phyloP scores from a whole-genome alignment of 495 filamentous ascomycete genomes.

The Penicillium ucsense region DNA sequence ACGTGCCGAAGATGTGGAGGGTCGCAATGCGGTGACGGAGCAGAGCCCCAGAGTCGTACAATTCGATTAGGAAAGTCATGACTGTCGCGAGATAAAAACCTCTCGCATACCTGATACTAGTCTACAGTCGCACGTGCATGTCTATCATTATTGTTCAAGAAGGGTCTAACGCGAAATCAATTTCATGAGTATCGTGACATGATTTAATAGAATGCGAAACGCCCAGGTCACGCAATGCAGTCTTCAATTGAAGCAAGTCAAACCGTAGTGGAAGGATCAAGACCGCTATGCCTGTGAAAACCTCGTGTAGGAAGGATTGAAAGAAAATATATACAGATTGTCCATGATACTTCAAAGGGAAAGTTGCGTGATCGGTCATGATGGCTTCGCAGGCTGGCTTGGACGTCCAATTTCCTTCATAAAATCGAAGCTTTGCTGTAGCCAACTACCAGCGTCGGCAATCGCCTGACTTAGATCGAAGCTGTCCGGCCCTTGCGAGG shows the following conservation, averaged over 20 bases:
- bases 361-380: not conserved
- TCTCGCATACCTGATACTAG: too few species aligned
- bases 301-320: not conserved
- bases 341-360: not conserved
- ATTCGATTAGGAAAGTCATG: not conserved
- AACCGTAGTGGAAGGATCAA: not conserved
- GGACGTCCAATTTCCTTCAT: conserved; percentile 17
- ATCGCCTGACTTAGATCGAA: conserved; percentile 37
- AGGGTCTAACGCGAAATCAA: too few species aligned
- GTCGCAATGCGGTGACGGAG: not conserved
- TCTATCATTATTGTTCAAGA: too few species aligned
- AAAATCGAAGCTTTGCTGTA: conserved; percentile 35
- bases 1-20: not conserved
- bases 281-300: not conserved
- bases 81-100: too few species aligned
- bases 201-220: too few species aligned
- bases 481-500: conserved; percentile 15
- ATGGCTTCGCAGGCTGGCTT: conserved; percentile 2
- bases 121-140: too few species aligned
- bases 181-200: too few species aligned
- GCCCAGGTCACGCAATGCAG: too few species aligned
- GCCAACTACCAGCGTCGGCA: conserved; percentile 36
- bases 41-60: not conserved
- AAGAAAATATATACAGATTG: conserved; percentile 1
- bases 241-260: too few species aligned